A percentile compares a stretch with the other conserved stretches of the same genome.
Evolutionary conservation across 2,329 filamentous ascomycete species (phyloP).

Genomic region (Chaetomium olivaceum): DNA sequence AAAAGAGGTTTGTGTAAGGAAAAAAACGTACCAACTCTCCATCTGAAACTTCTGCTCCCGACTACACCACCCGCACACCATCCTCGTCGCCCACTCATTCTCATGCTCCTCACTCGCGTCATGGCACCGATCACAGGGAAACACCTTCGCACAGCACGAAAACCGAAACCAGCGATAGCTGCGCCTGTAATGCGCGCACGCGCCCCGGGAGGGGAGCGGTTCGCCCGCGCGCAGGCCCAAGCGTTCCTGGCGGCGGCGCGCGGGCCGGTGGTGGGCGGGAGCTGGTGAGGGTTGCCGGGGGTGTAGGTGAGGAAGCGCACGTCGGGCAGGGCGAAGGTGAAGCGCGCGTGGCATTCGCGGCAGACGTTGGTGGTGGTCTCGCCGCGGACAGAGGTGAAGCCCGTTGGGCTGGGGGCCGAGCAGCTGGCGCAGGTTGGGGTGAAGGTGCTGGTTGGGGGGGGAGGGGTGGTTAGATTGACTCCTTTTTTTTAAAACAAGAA

Average conservation of each 20-base stretch:
- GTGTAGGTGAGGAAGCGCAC: slow-evolving; percentile 76
- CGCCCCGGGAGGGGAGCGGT: slow-evolving; percentile 53
- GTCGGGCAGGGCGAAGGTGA: slow-evolving; percentile 76
- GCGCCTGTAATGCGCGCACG: slow-evolving; percentile 59
- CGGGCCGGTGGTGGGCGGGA: slow-evolving; percentile 40
- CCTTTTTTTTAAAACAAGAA: not conserved
- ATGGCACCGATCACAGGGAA: slow-evolving; percentile 72
- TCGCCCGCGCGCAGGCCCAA: slow-evolving; percentile 60
- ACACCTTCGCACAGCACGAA: slow-evolving; percentile 60
- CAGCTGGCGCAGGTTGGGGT: slow-evolving; percentile 75
- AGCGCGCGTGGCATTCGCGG: slow-evolving; percentile 75
- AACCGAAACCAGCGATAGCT: slow-evolving; percentile 67
- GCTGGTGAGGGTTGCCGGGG: slow-evolving; percentile 45
- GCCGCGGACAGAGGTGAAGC: slow-evolving; percentile 71
- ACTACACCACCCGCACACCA: slow-evolving; percentile 80
- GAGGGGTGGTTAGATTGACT: not conserved
- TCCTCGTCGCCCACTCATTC: slow-evolving; percentile 79
- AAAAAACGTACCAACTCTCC: slow-evolving; percentile 68
- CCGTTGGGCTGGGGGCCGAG: slow-evolving; percentile 66
- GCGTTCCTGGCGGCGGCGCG: slow-evolving; percentile 53
- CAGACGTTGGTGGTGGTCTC: slow-evolving; percentile 74
- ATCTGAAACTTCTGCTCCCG: slow-evolving; percentile 78
- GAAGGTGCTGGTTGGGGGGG: slow-evolving; percentile 63
- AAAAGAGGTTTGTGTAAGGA: too few species aligned
- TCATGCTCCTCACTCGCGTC: slow-evolving; percentile 69